These are phyloP conservation scores for Ophiognomonia clavigignenti-juglandacearum DNA, from an alignment of 2,329 filamentous ascomycete genomes.

Conservation along the genomic window DNA sequence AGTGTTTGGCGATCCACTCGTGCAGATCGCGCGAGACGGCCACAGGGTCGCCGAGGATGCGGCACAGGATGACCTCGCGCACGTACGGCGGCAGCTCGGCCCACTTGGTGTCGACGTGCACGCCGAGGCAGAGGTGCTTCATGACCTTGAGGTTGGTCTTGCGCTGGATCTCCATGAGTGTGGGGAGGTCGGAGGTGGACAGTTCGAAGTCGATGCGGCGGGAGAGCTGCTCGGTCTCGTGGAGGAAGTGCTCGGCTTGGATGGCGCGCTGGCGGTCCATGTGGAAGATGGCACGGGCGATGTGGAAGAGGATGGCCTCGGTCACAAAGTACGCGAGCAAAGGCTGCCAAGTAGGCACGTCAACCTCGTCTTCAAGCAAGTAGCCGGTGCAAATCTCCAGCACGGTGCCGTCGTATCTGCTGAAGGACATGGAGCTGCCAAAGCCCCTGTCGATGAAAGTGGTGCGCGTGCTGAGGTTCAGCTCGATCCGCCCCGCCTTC, in stretches of 20 bases:
- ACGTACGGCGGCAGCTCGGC: slow-evolving; percentile 23
- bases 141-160: slow-evolving; percentile 28
- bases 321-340: slow-evolving; percentile 20
- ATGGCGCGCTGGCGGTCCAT: slow-evolving; percentile 25
- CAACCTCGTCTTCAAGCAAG: slow-evolving; percentile 23
- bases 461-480: slow-evolving; percentile 22
- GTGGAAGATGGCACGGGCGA: slow-evolving; percentile 23
- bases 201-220: slow-evolving; percentile 29
- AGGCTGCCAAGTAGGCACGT: slow-evolving; percentile 22
- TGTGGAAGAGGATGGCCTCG: slow-evolving; percentile 31
- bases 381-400: slow-evolving; percentile 23
- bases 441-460: slow-evolving; percentile 23
- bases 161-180: slow-evolving; percentile 21
- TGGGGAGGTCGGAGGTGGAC: slow-evolving; percentile 22
- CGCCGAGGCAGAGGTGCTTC: slow-evolving; percentile 28
- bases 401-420: slow-evolving; percentile 17
- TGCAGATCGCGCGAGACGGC: slow-evolving; percentile 20
- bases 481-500: slow-evolving; percentile 19
- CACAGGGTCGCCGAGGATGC: slow-evolving; percentile 24
- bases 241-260: slow-evolving; percentile 28
- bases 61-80: slow-evolving; percentile 25
- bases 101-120: slow-evolving; percentile 29
- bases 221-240: slow-evolving; percentile 22
- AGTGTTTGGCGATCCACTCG: slow-evolving; percentile 20
- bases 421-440: slow-evolving; percentile 22